phyloP scores from a whole-genome alignment of 169 alveolate species.

The Eimeria necatrix region DNA sequence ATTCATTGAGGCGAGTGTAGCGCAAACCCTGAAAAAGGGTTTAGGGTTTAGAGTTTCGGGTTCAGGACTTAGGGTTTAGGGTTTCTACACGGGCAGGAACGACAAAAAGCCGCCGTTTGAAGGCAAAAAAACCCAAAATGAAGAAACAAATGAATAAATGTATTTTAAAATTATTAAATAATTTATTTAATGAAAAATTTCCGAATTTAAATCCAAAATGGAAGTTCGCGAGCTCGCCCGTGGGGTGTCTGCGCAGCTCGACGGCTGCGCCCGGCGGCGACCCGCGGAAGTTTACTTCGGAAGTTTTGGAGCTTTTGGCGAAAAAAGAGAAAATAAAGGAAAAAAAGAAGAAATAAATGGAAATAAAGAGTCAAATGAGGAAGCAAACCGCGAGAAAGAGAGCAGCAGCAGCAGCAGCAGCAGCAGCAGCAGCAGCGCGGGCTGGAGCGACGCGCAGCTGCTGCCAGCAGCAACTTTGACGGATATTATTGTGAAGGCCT shows the following conservation, averaged over 20 bases:
- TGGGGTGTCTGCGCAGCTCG: conserved; percentile 35
- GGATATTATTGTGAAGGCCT: neutral
- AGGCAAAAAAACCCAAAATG: no score
- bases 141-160: neutral
- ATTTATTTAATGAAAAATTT: no score
- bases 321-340: neutral
- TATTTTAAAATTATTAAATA: neutral
- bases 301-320: neutral
- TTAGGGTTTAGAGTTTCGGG: neutral
- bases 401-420: no score
- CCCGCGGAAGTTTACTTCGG: conserved; percentile 38
- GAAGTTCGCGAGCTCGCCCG: no score
- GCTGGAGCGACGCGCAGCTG: conserved; percentile 3
- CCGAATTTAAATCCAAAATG: no score
- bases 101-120: no score
- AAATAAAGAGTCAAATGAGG: no score
- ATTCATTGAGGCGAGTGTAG: neutral
- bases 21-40: neutral
- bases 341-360: no score
- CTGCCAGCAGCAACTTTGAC: neutral
- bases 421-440: neutral
- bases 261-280: neutral
- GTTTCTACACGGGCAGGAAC: no score
- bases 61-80: neutral
- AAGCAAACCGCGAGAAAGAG: no score